These are phyloP conservation scores for Dactylellina sp. DNA, from an alignment of 2,329 filamentous ascomycete genomes.

Conservation along the genomic window DNA sequence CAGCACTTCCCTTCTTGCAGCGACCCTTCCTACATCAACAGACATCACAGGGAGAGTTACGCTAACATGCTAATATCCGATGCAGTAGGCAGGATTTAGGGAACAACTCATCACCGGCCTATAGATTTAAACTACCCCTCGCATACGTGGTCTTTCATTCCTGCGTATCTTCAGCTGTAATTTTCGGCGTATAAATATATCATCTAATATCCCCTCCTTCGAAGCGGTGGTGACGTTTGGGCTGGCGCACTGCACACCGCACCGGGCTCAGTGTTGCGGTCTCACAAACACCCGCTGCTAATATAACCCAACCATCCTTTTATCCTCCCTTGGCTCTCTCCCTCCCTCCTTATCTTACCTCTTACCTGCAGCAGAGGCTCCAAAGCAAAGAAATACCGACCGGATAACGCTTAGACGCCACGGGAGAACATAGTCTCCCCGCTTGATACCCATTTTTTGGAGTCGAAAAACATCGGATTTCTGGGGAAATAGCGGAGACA, in stretches of 20 bases:
- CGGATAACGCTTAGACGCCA: too few species aligned
- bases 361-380: neutral
- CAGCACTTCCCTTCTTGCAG: neutral
- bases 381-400: neutral
- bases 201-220: neutral
- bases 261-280: too few species aligned
- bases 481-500: slow-evolving; percentile 22
- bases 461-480: slow-evolving; percentile 7
- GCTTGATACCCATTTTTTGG: too few species aligned
- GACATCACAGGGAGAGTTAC: slow-evolving; percentile 1
- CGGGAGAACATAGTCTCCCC: neutral
- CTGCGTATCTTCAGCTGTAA: neutral
- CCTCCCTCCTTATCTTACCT: neutral
- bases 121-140: slow-evolving; percentile 5
- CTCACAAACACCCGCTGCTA: slow-evolving; percentile 16
- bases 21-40: neutral
- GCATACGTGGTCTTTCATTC: slow-evolving; percentile 10
- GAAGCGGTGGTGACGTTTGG: neutral
- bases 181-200: too few species aligned
- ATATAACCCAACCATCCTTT: slow-evolving; percentile 34
- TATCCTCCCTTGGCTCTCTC: slow-evolving; percentile 1
- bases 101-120: slow-evolving; percentile 26
- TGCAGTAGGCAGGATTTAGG: slow-evolving; percentile 17
- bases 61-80: neutral
- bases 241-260: too few species aligned